These are phyloP conservation scores for Rhizophora mangle DNA, from an alignment of 345 rosid genomes.

Conservation along the genomic window DNA sequence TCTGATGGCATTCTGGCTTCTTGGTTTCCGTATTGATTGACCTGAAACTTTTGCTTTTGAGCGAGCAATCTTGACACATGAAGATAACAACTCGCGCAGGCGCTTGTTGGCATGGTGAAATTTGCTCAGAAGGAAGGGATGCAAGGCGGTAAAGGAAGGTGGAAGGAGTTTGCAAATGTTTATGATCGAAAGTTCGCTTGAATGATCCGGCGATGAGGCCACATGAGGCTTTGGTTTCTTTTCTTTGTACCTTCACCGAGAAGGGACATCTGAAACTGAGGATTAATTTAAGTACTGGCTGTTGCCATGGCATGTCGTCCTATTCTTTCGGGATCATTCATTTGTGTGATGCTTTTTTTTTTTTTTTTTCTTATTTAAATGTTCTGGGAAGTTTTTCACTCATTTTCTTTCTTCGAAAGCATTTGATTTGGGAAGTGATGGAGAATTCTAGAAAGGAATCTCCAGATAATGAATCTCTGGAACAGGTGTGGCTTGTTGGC, in stretches of 20 bases:
- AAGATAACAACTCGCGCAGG: conserved; percentile 24
- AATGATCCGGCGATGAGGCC: conserved; percentile 68
- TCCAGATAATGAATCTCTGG: conserved; percentile 42
- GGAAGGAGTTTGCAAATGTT: conserved; percentile 63
- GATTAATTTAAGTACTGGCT: neutral
- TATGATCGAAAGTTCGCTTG: conserved; percentile 44
- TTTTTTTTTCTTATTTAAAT: neutral
- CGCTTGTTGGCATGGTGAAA: conserved; percentile 64
- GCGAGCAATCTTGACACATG: neutral
- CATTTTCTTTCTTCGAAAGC: conserved; percentile 39
- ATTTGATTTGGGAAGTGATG: conserved; percentile 38
- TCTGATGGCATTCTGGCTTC: neutral
- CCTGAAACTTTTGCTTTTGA: neutral
- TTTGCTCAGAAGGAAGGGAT: conserved; percentile 51
- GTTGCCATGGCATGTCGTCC: neutral
- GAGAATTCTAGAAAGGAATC: conserved; percentile 39
- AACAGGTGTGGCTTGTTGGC: conserved; percentile 45
- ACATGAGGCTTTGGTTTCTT: conserved; percentile 47
- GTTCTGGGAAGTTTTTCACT: conserved; percentile 44
- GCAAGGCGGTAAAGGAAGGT: conserved; percentile 50
- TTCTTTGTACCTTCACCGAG: conserved; percentile 48
- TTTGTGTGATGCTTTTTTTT: neutral
- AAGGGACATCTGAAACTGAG: conserved; percentile 48
- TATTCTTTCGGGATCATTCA: neutral
- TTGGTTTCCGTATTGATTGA: no score